Conservation (phyloP, 164 flowering plant genomes). For the Magnolia kwangsiensis region DNA sequence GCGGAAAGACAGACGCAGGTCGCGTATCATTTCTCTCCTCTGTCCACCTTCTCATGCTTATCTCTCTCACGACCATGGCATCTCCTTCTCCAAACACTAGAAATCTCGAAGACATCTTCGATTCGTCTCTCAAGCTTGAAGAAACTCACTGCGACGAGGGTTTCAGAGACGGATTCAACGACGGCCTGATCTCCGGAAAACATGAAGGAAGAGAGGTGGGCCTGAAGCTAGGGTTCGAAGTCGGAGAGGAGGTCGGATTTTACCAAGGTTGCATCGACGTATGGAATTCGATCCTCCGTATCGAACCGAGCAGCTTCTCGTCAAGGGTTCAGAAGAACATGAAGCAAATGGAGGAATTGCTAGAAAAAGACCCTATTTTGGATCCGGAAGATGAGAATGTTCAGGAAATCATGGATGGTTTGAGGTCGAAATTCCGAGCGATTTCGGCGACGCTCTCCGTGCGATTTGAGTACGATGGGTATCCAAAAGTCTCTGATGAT, state of each 20-base stretch:
- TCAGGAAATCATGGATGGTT: conserved; percentile 48
- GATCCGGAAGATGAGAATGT: conserved; percentile 66
- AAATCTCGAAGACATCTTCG: conserved; percentile 53
- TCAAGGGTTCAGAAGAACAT: conserved; percentile 48
- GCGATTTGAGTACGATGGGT: conserved; percentile 61
- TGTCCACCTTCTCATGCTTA: no score
- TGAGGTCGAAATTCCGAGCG: conserved; percentile 67
- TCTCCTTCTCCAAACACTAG: conserved; percentile 12
- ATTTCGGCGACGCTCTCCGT: conserved; percentile 50
- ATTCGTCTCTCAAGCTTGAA: conserved; percentile 51
- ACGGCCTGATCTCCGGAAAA: conserved; percentile 53
- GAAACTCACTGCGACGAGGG: conserved; percentile 60
- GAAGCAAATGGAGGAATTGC: conserved; percentile 50
- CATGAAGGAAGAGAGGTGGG: conserved; percentile 66
- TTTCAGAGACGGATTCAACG: conserved; percentile 49
- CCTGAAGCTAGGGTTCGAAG: conserved; percentile 59
- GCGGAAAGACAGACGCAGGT: no score
- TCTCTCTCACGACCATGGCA: conserved; percentile 11
- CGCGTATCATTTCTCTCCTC: no score
- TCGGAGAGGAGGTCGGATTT: conserved; percentile 75
- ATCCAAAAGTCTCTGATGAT: conserved; percentile 33
- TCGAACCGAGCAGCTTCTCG: conserved; percentile 48
- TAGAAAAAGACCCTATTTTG: conserved; percentile 48
- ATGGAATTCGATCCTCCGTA: conserved; percentile 49
- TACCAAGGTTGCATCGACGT: conserved; percentile 65